Percentiles rank a stretch among this genome's conserved stretches.
Conservation (phyloP, 2,329 filamentous ascomycete genomes). For the Colletotrichum trifolii region DNA sequence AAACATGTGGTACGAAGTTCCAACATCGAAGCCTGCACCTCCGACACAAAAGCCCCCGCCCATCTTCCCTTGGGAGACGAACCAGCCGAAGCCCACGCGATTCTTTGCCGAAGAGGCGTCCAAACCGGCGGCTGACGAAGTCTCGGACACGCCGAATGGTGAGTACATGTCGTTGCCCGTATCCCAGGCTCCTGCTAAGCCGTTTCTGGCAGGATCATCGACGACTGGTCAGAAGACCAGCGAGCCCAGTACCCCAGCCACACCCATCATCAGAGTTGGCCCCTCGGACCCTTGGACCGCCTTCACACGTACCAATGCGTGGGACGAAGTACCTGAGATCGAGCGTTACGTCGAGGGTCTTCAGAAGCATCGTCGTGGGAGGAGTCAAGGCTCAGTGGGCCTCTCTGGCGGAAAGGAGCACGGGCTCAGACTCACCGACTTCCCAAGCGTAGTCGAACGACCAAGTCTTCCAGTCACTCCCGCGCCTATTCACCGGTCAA, state of each 20-base stretch:
- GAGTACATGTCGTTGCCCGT: slow-evolving; percentile 39
- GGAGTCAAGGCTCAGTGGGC: slow-evolving; percentile 43
- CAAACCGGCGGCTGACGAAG: slow-evolving; percentile 41
- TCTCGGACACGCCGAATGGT: slow-evolving; percentile 41
- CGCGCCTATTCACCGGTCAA: slow-evolving; percentile 77
- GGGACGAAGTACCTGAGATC: slow-evolving; percentile 93
- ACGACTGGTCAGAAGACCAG: slow-evolving; percentile 44
- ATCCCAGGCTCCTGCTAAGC: slow-evolving; percentile 44
- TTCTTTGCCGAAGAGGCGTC: slow-evolving; percentile 61
- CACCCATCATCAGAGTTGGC: slow-evolving; percentile 58
- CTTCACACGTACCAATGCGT: slow-evolving; percentile 85
- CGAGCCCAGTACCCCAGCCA: slow-evolving; percentile 60
- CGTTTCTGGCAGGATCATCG: slow-evolving; percentile 49
- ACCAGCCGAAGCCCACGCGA: slow-evolving; percentile 71
- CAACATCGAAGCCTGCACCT: slow-evolving; percentile 68
- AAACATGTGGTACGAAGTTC: slow-evolving; percentile 90
- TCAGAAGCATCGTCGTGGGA: slow-evolving; percentile 65
- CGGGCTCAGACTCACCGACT: slow-evolving; percentile 82
- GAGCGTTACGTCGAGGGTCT: slow-evolving; percentile 85
- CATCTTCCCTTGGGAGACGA: slow-evolving; percentile 92
- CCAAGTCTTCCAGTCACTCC: slow-evolving; percentile 93
- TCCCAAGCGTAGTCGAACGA: slow-evolving; percentile 83
- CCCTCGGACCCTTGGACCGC: slow-evolving; percentile 75
- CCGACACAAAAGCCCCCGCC: slow-evolving; percentile 67
- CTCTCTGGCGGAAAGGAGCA: slow-evolving; percentile 41